Base-by-base conservation (phyloP, 768 basidiomycete genomes). In the Jaapia argillacea region DNA sequence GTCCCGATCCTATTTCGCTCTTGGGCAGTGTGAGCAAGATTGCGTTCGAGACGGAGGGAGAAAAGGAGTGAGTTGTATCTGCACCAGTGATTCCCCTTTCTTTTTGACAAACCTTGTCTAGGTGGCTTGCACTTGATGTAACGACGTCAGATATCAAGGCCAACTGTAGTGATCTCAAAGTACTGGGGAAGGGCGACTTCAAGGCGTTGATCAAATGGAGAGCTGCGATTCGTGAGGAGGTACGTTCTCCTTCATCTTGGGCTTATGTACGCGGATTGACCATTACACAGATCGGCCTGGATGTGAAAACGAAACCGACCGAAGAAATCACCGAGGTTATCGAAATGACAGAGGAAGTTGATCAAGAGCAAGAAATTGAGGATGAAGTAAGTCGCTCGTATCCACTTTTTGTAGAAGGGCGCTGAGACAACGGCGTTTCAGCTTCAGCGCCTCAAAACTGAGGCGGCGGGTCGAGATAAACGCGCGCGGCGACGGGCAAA, bases 141-240 rank as follows among this genome's bases (percentile, higher is more conserved):
- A 96, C 90, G 18, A 84, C 85, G 2, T 58, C 69, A 0, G 94
- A 98, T 42, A 68, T 98, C 49, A 76, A 78, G 58, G 69, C 72
- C n/a, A 90, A 87, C 58, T 85, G 82, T 51, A 77, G 81, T 18
- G 96, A 99, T 69, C 70, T 99, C 51, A 97, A 94, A 60, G 96
- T 99, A 3, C 67, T 99, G 25, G 96, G 96, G 25, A 99, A 97
- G 65, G 86, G 93, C 23, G 96, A 99, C 57, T 99, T 99, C 70
- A 98, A 97, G 61, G 56, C 74, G 6, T 65, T 99, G 43, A 69
- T 98, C 45, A 97, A 84, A 65, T 99, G 94, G 94, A 75, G 96
- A 40, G 62, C 79, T 35, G 76, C 79, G 4, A 68, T 98, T 24
- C 82, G 96, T 23, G 81, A 97, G 63, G 90, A 97, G 72, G 89